Evolutionary conservation across 768 basidiomycete species (phyloP).

Genomic region (Phanerodontia chrysosporium): DNA sequence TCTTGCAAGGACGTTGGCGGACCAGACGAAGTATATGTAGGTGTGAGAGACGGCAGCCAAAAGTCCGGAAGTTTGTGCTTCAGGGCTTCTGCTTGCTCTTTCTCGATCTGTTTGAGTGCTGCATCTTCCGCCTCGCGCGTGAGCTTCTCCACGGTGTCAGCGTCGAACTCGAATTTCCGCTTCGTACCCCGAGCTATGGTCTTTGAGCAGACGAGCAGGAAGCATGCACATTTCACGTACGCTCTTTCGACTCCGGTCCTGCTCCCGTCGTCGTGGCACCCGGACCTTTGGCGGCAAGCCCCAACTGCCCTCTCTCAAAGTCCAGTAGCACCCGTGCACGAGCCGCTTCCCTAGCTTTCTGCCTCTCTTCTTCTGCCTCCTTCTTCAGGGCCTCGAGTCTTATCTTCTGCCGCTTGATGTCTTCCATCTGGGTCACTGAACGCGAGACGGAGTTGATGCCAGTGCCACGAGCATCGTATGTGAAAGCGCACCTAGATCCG

Average conservation of each 20-base stretch:
- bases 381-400: slow-evolving; percentile 68
- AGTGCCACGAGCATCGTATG: not conserved
- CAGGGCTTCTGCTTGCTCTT: slow-evolving; percentile 80
- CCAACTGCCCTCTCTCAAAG: slow-evolving; percentile 84
- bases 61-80: slow-evolving; percentile 93
- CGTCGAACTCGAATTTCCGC: slow-evolving; percentile 84
- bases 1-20: slow-evolving; percentile 67
- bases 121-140: slow-evolving; percentile 84
- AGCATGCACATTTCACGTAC: slow-evolving; percentile 11
- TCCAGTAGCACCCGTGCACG: slow-evolving; percentile 86
- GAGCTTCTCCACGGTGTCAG: slow-evolving; percentile 62
- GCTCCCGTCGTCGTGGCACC: slow-evolving; percentile 38
- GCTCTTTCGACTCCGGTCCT: slow-evolving; percentile 29
- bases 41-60: slow-evolving; percentile 93
- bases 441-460: slow-evolving; percentile 1
- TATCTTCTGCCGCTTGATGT: slow-evolving; percentile 87
- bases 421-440: slow-evolving; percentile 82
- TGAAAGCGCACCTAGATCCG: slow-evolving; percentile 64
- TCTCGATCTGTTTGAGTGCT: slow-evolving; percentile 77
- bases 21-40: slow-evolving; percentile 63
- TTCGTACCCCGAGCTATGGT: slow-evolving; percentile 57
- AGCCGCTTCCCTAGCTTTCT: slow-evolving; percentile 65
- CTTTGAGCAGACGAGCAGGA: slow-evolving; percentile 15
- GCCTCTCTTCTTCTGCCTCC: slow-evolving; percentile 78
- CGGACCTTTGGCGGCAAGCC: slow-evolving; percentile 47